These are phyloP conservation scores for Colletotrichum lini DNA, from an alignment of 2,329 filamentous ascomycete species.

Conservation along the genomic window DNA sequence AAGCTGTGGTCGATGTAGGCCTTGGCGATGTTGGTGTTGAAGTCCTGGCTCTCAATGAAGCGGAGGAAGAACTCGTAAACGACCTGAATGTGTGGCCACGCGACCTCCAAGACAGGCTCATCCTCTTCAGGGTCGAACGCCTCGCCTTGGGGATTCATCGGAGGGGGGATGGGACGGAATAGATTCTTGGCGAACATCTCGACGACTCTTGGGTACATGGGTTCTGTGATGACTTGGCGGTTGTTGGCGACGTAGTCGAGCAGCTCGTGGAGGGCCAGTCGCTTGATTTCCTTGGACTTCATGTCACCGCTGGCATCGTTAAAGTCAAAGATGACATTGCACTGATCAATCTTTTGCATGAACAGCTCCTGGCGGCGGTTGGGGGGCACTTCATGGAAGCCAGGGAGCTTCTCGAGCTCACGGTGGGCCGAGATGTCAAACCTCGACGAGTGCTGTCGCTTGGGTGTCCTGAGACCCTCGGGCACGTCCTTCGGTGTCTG, in stretches of 20 bases:
- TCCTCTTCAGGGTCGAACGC: conserved; percentile 99
- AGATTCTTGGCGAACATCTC: conserved; percentile 99
- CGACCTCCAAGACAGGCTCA: conserved; percentile 96
- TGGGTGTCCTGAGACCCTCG: conserved; percentile 94
- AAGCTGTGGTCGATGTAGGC: conserved; percentile 99
- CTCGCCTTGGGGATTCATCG: conserved; percentile 97
- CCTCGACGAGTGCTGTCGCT: conserved; percentile 95
- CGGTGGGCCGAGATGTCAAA: conserved; percentile 98
- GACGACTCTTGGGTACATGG: conserved; percentile 98
- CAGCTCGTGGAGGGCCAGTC: conserved; percentile 93
- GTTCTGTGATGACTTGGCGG: conserved; percentile 96
- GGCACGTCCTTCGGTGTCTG: conserved; percentile 97
- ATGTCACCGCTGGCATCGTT: conserved; percentile 98
- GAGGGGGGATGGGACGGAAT: conserved; percentile 96
- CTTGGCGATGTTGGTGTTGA: conserved; percentile 99
- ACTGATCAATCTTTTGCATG: conserved; percentile 99
- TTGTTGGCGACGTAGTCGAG: conserved; percentile 99
- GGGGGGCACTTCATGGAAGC: conserved; percentile 97
- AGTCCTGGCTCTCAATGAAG: conserved; percentile 99
- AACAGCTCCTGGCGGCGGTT: conserved; percentile 96
- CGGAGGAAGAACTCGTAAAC: conserved; percentile 99
- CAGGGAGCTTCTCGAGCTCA: conserved; percentile 96
- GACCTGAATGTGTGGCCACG: conserved; percentile 99
- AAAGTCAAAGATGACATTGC: conserved; percentile 99
- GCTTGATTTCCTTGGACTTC: conserved; percentile 99